Percentiles rank a stretch among this genome's conserved stretches.
These are phyloP conservation scores for Xylaria sp. DNA, from an alignment of 2,329 filamentous ascomycete genomes.

Conservation along the genomic window DNA sequence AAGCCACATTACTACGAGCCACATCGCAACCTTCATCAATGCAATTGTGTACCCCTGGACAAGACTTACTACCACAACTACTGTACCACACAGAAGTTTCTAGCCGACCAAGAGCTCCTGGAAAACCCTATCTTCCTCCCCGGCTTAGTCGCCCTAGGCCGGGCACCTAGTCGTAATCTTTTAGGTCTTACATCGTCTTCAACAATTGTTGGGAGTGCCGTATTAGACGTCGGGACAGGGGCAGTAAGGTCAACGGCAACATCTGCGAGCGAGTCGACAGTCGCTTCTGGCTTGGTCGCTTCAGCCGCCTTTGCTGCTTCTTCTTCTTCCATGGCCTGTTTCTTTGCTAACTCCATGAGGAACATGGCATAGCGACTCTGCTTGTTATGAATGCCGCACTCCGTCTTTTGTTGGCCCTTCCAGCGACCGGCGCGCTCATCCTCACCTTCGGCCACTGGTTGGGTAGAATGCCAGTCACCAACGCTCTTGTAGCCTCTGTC, in stretches of 20 bases:
- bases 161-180: neutral
- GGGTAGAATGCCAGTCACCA: constrained; percentile 97
- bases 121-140: constrained; percentile 17
- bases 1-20: neutral
- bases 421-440: constrained; percentile 96
- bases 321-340: constrained; percentile 5
- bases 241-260: neutral
- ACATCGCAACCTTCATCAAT: neutral
- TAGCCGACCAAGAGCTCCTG: neutral
- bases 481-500: constrained; percentile 95
- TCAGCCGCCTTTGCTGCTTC: neutral
- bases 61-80: neutral
- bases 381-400: constrained; percentile 99
- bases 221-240: neutral
- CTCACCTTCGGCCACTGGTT: constrained; percentile 87
- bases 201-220: neutral
- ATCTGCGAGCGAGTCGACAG: neutral
- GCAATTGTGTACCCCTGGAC: neutral
- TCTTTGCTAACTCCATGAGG: constrained; percentile 17
- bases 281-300: neutral
- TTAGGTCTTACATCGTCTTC: neutral
- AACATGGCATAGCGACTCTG: constrained; percentile 81
- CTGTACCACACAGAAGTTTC: neutral
- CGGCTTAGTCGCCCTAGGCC: neutral
- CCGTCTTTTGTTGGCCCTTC: constrained; percentile 96